Evolutionary conservation across 2,329 filamentous ascomycete species (phyloP).

Genomic region (Paecilomyces sp.): DNA sequence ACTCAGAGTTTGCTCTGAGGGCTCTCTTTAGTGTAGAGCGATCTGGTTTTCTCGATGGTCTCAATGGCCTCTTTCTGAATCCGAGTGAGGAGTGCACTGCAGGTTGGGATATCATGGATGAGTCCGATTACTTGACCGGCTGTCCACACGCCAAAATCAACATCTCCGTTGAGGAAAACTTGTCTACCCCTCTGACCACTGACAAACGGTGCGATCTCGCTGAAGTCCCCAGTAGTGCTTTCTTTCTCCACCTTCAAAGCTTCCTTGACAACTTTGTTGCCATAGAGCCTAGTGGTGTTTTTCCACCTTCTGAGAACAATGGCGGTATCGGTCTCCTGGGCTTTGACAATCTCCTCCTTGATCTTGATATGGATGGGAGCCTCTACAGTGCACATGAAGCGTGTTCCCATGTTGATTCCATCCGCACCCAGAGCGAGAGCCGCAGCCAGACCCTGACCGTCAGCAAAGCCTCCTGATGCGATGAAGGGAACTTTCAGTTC

Average conservation of each 20-base stretch:
- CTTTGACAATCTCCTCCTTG: constrained; percentile 84
- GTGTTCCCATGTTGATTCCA: constrained; percentile 96
- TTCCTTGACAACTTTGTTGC: constrained; percentile 78
- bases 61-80: constrained; percentile 72
- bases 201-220: constrained; percentile 78
- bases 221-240: constrained; percentile 78
- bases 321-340: constrained; percentile 84
- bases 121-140: constrained; percentile 90
- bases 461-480: constrained; percentile 89
- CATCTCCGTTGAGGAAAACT: constrained; percentile 88
- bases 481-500: constrained; percentile 83
- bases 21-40: constrained; percentile 41
- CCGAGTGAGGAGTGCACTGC: constrained; percentile 58
- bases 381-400: constrained; percentile 95
- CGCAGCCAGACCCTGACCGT: constrained; percentile 86
- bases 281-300: constrained; percentile 83
- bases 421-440: constrained; percentile 83
- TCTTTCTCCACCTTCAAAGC: constrained; percentile 77
- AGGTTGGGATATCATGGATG: constrained; percentile 77
- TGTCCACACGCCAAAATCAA: constrained; percentile 87
- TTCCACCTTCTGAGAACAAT: constrained; percentile 84
- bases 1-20: constrained; percentile 52
- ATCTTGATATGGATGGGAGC: constrained; percentile 88
- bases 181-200: constrained; percentile 85
- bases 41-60: constrained; percentile 53